Conservation (phyloP, 2,329 filamentous ascomycete genomes). For the Xylariaceae sp. region DNA sequence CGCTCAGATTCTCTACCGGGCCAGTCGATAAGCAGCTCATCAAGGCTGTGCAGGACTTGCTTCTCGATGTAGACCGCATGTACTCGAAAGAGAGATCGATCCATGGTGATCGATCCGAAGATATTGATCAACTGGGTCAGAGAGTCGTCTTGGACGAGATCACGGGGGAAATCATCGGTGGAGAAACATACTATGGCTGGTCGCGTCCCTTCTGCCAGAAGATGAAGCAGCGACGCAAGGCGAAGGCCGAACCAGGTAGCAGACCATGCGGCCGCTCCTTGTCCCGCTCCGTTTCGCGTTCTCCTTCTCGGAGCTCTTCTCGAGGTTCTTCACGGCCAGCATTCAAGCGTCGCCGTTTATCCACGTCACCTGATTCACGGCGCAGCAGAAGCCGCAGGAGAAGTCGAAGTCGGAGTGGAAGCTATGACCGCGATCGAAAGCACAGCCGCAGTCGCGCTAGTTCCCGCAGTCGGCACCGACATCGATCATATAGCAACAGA, state of each 20-base stretch:
- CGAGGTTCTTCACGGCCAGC: conserved; percentile 33
- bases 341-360: conserved; percentile 37
- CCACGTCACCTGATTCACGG: conserved; percentile 30
- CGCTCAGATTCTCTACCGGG: conserved; percentile 63
- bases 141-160: conserved; percentile 57
- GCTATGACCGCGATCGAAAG: conserved; percentile 23
- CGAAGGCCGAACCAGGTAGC: conserved; percentile 21
- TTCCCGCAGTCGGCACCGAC: conserved; percentile 19
- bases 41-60: conserved; percentile 62
- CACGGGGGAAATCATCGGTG: conserved; percentile 58
- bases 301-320: conserved; percentile 29
- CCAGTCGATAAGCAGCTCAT: conserved; percentile 63
- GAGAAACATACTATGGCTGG: conserved; percentile 85
- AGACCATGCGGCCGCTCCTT: conserved; percentile 26
- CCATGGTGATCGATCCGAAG: conserved; percentile 44
- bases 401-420: conserved; percentile 27
- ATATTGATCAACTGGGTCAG: conserved; percentile 73
- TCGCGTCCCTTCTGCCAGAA: conserved; percentile 73
- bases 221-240: conserved; percentile 58
- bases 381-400: conserved; percentile 31
- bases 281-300: conserved; percentile 33
- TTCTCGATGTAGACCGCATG: conserved; percentile 64
- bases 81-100: conserved; percentile 49
- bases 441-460: conserved; percentile 30
- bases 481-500: conserved; percentile 28